phyloP scores from a whole-genome alignment of 306 rosid species.

The Pueraria montana region DNA sequence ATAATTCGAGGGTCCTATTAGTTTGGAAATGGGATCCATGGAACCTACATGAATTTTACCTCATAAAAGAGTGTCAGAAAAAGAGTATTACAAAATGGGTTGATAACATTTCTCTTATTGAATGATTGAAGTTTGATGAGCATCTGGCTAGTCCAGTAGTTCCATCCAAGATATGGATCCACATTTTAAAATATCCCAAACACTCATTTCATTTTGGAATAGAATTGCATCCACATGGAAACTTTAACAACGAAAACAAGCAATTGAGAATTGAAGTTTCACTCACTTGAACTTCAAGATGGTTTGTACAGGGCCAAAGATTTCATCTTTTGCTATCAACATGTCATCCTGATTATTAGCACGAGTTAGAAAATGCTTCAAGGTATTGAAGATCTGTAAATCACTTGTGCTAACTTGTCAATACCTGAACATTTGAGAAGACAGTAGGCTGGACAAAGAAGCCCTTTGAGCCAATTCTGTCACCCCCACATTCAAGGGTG shows the following conservation, averaged over 20 bases:
- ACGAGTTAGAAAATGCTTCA: neutral
- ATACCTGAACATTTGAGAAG: conserved; percentile 11
- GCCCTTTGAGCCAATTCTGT: conserved; percentile 3
- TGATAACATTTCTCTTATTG: no score
- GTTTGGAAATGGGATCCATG: neutral
- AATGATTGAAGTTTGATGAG: no score
- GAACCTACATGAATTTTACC: no score
- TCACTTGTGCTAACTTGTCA: neutral
- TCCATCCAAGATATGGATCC: no score
- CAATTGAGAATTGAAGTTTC: neutral
- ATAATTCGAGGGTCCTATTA: neutral
- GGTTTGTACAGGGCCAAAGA: conserved; percentile 60
- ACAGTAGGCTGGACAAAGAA: conserved; percentile 12
- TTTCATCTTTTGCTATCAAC: conserved; percentile 44
- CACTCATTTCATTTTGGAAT: no score
- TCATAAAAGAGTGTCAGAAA: no score
- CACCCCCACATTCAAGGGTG: conserved; percentile 22
- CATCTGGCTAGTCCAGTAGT: no score
- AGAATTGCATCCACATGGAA: neutral
- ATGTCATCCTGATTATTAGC: conserved; percentile 6
- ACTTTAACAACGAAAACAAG: neutral
- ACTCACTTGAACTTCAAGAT: conserved; percentile 75
- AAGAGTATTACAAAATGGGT: no score
- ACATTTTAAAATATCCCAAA: no score
- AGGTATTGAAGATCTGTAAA: neutral